Evolutionary conservation across 2,329 filamentous ascomycete species (phyloP).

Genomic region (Phoma sp.): DNA sequence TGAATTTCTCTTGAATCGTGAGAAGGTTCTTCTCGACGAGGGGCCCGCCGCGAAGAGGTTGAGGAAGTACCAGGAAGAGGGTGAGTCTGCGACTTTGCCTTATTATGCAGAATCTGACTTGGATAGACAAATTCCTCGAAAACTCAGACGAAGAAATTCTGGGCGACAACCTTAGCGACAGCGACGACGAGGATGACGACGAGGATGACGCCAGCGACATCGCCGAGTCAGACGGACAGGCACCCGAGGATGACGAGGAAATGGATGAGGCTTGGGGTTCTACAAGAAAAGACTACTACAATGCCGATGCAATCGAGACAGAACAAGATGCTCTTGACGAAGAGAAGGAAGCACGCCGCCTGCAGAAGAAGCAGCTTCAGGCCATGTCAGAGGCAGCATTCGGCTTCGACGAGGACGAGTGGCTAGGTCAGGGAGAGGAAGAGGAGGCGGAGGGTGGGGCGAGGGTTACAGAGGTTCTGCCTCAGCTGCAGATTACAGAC

Average conservation of each 20-base stretch:
- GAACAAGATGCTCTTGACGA: slow-evolving; percentile 84
- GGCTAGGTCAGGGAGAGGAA: slow-evolving; percentile 65
- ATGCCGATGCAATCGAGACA: slow-evolving; percentile 78
- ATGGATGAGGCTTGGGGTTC: slow-evolving; percentile 81
- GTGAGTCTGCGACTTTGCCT: slow-evolving; percentile 40
- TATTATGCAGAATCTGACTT: slow-evolving; percentile 20
- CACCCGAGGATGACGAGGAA: slow-evolving; percentile 63
- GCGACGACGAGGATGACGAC: slow-evolving; percentile 54
- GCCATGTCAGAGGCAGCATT: slow-evolving; percentile 93
- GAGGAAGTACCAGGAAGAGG: slow-evolving; percentile 73
- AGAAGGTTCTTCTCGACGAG: slow-evolving; percentile 86
- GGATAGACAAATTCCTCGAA: slow-evolving; percentile 63
- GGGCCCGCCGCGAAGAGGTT: slow-evolving; percentile 79
- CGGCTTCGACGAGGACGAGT: slow-evolving; percentile 88
- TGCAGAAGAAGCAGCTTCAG: slow-evolving; percentile 90
- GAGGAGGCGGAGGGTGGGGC: slow-evolving; percentile 58
- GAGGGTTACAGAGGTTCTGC: slow-evolving; percentile 85
- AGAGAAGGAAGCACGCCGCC: slow-evolving; percentile 84
- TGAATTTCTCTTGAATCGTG: slow-evolving; percentile 86
- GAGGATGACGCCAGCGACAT: slow-evolving; percentile 43
- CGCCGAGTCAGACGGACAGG: slow-evolving; percentile 37
- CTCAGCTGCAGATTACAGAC: slow-evolving; percentile 80
- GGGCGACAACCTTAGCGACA: slow-evolving; percentile 59
- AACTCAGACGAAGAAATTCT: slow-evolving; percentile 70
- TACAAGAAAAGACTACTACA: slow-evolving; percentile 89